phyloP scores from a whole-genome alignment of 2,329 filamentous ascomycete genomes.

The Chaetomium olivaceum region DNA sequence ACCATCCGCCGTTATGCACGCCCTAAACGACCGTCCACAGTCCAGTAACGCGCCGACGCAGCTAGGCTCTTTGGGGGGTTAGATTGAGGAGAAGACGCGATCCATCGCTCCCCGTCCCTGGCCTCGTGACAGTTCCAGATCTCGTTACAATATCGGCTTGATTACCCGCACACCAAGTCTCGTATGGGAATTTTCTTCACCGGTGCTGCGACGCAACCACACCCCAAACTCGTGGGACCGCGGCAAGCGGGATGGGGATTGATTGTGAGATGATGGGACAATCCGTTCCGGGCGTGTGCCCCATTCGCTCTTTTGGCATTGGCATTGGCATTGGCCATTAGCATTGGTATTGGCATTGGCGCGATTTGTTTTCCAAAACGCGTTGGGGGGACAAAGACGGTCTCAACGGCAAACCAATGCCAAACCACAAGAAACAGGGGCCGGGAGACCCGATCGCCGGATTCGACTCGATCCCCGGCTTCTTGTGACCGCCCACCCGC shows the following conservation, averaged over 20 bases:
- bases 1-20: conserved; percentile 4
- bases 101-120: conserved; percentile 10
- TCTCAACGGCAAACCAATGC: conserved; percentile 10
- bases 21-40: not conserved
- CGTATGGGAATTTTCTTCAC: conserved; percentile 17
- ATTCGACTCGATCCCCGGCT: conserved; percentile 2
- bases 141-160: conserved; percentile 21
- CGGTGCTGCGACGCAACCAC: conserved; percentile 23
- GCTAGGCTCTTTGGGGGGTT: conserved; percentile 14
- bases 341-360: not conserved
- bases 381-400: not conserved
- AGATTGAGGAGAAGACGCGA: not conserved
- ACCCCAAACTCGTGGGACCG: conserved; percentile 9
- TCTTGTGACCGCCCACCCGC: not conserved
- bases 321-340: no score
- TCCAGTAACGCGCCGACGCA: conserved; percentile 2
- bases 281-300: not conserved
- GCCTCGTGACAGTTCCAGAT: conserved; percentile 23
- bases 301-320: not conserved
- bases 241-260: conserved; percentile 9
- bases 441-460: conserved; percentile 9
- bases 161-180: conserved; percentile 15
- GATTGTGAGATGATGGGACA: not conserved
- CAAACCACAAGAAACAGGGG: conserved; percentile 10
- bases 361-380: not conserved